Percentiles rank a stretch among this genome's conserved stretches.
These are phyloP conservation scores for Leccinum barrowsii DNA, from an alignment of 768 basidiomycete genomes.

Conservation along the genomic window DNA sequence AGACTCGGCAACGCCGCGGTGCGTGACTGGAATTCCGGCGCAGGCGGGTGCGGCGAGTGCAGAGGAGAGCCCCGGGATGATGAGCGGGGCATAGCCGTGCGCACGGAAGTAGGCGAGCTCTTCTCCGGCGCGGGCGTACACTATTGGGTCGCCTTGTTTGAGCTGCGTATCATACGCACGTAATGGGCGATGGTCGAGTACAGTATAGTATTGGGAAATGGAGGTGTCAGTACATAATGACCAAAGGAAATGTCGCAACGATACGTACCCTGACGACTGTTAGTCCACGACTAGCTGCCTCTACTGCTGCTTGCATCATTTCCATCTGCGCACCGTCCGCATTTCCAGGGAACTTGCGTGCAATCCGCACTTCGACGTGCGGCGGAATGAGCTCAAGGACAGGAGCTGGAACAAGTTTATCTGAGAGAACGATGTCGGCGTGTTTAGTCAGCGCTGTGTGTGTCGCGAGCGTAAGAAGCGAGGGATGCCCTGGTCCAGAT, in stretches of 20 bases:
- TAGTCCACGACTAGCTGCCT: constrained; percentile 73
- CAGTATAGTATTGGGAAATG: not conserved
- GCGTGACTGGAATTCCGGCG: constrained; percentile 91
- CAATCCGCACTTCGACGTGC: constrained; percentile 74
- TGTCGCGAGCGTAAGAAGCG: constrained; percentile 85
- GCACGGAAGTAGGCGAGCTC: constrained; percentile 90
- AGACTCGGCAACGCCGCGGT: constrained; percentile 89
- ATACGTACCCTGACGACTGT: constrained; percentile 79
- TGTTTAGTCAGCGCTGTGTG: constrained; percentile 73
- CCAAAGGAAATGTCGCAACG: not conserved
- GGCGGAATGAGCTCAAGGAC: constrained; percentile 83
- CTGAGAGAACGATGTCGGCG: constrained; percentile 87
- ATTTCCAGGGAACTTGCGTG: constrained; percentile 96
- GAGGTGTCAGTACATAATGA: not conserved
- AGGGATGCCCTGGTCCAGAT: constrained; percentile 93
- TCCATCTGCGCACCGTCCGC: constrained; percentile 93
- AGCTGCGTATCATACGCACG: constrained; percentile 44
- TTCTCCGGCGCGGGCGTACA: constrained; percentile 93
- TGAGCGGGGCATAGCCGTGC: constrained; percentile 75
- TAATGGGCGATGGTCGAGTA: not conserved
- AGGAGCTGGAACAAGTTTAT: constrained; percentile 91
- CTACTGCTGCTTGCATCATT: constrained; percentile 89
- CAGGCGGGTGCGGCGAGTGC: constrained; percentile 88
- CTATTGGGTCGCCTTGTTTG: constrained; percentile 96
- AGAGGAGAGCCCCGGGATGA: constrained; percentile 88